These are phyloP conservation scores for Mycena haematopus DNA, from an alignment of 768 basidiomycete genomes.

Conservation along the genomic window DNA sequence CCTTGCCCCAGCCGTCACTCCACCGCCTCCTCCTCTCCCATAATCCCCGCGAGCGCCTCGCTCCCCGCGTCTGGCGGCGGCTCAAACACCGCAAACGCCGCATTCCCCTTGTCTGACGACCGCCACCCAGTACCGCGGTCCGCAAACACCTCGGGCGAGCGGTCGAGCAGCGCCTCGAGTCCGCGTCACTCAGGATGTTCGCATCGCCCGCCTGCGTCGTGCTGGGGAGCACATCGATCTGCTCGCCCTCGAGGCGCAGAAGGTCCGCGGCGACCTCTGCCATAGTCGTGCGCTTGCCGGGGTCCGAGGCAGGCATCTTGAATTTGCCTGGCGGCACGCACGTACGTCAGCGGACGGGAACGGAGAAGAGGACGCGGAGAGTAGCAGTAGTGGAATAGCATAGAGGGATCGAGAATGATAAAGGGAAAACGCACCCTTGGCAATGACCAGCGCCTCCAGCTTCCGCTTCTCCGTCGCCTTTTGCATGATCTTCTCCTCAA, in stretches of 20 bases:
- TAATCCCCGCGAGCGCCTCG: slow-evolving; percentile 72
- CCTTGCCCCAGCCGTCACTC: not conserved
- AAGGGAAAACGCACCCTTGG: slow-evolving; percentile 63
- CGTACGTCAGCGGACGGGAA: not conserved
- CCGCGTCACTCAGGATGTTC: slow-evolving; percentile 80
- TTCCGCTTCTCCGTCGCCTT: slow-evolving; percentile 86
- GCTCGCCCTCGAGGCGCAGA: slow-evolving; percentile 81
- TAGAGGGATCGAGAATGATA: not conserved
- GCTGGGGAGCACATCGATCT: slow-evolving; percentile 84
- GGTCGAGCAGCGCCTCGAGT: slow-evolving; percentile 84
- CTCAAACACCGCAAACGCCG: slow-evolving; percentile 82
- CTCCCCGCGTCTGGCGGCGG: slow-evolving; percentile 67
- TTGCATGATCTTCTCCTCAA: slow-evolving; percentile 93
- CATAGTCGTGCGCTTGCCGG: slow-evolving; percentile 67
- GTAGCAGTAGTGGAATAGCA: not conserved
- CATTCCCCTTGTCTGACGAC: slow-evolving; percentile 50
- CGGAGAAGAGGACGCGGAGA: not conserved
- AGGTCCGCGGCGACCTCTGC: slow-evolving; percentile 83
- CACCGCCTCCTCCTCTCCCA: slow-evolving; percentile 52
- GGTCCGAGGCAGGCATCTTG: slow-evolving; percentile 68
- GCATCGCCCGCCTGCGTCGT: slow-evolving; percentile 67
- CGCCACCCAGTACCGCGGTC: slow-evolving; percentile 80
- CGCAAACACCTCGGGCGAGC: slow-evolving; percentile 74
- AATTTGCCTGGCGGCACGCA: slow-evolving; percentile 83
- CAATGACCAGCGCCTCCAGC: slow-evolving; percentile 94